These are phyloP conservation scores for Trypanosoma platydactyli DNA, from an alignment of 208 protist species.

Conservation along the genomic window DNA sequence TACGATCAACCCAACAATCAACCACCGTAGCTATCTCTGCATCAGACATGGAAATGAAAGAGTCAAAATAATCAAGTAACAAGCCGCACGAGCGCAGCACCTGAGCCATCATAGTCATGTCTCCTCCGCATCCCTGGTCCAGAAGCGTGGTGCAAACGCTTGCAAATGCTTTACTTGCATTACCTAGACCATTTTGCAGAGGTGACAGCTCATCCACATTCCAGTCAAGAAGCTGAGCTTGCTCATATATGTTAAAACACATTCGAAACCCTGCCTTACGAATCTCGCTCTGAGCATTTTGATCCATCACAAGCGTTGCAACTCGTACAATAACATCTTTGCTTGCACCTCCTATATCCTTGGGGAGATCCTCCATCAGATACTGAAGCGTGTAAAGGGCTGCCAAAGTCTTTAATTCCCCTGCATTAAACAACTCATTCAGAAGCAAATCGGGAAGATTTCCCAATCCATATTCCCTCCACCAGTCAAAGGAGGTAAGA, in stretches of 20 bases:
- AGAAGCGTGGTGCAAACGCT: constrained; percentile 68
- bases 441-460: constrained; percentile 69
- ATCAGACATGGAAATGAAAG: constrained; percentile 45
- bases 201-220: constrained; percentile 76
- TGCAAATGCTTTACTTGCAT: constrained; percentile 55
- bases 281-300: constrained; percentile 32
- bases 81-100: constrained; percentile 72
- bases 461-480: constrained; percentile 48
- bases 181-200: constrained; percentile 69
- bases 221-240: constrained; percentile 81
- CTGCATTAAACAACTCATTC: constrained; percentile 58
- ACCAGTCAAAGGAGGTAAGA: constrained; percentile 85
- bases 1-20: constrained; percentile 51
- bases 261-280: constrained; percentile 85
- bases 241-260: constrained; percentile 87
- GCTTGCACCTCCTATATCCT: constrained; percentile 67
- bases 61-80: constrained; percentile 87
- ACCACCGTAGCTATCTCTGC: constrained; percentile 36
- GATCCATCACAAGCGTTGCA: constrained; percentile 40
- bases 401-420: constrained; percentile 59
- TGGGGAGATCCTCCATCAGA: constrained; percentile 85
- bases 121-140: constrained; percentile 47
- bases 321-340: constrained; percentile 69
- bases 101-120: constrained; percentile 52
- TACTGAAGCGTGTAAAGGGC: constrained; percentile 88